These are phyloP conservation scores for Penicillium turbatum DNA, from an alignment of 495 filamentous ascomycete genomes.

Conservation along the genomic window DNA sequence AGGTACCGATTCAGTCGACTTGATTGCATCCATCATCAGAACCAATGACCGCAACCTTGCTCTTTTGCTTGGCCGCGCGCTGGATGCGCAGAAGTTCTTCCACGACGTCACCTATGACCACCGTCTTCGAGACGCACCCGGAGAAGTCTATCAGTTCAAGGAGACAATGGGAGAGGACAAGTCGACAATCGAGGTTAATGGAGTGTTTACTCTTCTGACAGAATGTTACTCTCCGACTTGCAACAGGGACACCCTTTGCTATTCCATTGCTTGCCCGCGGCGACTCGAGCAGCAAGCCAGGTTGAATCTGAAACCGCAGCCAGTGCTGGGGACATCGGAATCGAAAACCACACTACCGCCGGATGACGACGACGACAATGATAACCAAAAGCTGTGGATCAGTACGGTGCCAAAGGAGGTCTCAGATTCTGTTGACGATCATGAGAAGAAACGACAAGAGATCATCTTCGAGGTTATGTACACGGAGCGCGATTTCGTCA, in stretches of 20 bases:
- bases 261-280: slow-evolving; percentile 96
- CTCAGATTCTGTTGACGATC: slow-evolving; percentile 79
- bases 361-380: slow-evolving; percentile 73
- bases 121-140: slow-evolving; percentile 80
- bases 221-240: slow-evolving; percentile 99
- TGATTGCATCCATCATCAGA: slow-evolving; percentile 91
- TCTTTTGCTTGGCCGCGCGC: slow-evolving; percentile 81
- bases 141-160: slow-evolving; percentile 94
- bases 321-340: slow-evolving; percentile 77
- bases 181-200: slow-evolving; percentile 78
- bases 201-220: slow-evolving; percentile 91
- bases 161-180: slow-evolving; percentile 87
- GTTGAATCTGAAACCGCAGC: slow-evolving; percentile 85
- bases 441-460: slow-evolving; percentile 96
- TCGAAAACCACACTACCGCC: slow-evolving; percentile 69
- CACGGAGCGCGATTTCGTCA: slow-evolving; percentile 98
- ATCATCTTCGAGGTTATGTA: slow-evolving; percentile 99
- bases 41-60: slow-evolving; percentile 95
- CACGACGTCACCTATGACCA: slow-evolving; percentile 99
- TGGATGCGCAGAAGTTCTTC: slow-evolving; percentile 99
- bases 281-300: slow-evolving; percentile 92
- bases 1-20: slow-evolving; percentile 89
- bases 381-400: slow-evolving; percentile 99
- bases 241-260: slow-evolving; percentile 89
- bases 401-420: slow-evolving; percentile 96